These are phyloP conservation scores for Mortierella sp. DNA, from an alignment of 371 early-diverging fungal genomes.

Conservation along the genomic window DNA sequence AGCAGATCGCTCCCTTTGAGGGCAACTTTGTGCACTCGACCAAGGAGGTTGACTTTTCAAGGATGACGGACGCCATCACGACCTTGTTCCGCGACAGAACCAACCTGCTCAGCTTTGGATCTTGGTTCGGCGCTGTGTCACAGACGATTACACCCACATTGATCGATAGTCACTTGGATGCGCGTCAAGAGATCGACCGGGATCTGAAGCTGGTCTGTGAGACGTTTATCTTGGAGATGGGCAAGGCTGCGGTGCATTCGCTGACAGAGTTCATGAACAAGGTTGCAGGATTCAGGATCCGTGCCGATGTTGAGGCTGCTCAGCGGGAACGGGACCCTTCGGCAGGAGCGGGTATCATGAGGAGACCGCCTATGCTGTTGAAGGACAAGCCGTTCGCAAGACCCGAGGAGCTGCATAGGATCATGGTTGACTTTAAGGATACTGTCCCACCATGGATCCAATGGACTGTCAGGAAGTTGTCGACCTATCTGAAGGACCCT, in stretches of 20 bases:
- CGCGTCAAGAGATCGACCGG: slow-evolving; percentile 74
- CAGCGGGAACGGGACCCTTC: slow-evolving; percentile 46
- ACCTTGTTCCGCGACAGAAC: slow-evolving; percentile 39
- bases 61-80: slow-evolving; percentile 61
- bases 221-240: slow-evolving; percentile 78
- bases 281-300: slow-evolving; percentile 63
- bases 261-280: slow-evolving; percentile 77
- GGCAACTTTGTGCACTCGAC: slow-evolving; percentile 78
- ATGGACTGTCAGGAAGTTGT: slow-evolving; percentile 68
- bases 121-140: slow-evolving; percentile 68
- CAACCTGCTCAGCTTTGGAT: slow-evolving; percentile 56
- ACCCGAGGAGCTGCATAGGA: slow-evolving; percentile 56
- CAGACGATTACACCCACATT: slow-evolving; percentile 73
- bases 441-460: slow-evolving; percentile 66
- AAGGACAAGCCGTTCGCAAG: slow-evolving; percentile 61
- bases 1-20: slow-evolving; percentile 84
- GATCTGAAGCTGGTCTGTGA: slow-evolving; percentile 82
- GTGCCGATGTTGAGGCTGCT: slow-evolving; percentile 46
- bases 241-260: slow-evolving; percentile 74
- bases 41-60: slow-evolving; percentile 77
- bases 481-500: slow-evolving; percentile 80
- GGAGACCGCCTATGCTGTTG: slow-evolving; percentile 46
- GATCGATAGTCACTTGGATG: slow-evolving; percentile 69
- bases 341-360: slow-evolving; percentile 27
- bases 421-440: slow-evolving; percentile 65